A percentile compares a stretch with the other conserved stretches of the same genome.
These are phyloP conservation scores for Dactylella cylindrospora DNA, from an alignment of 2,329 filamentous ascomycete genomes.

Conservation along the genomic window DNA sequence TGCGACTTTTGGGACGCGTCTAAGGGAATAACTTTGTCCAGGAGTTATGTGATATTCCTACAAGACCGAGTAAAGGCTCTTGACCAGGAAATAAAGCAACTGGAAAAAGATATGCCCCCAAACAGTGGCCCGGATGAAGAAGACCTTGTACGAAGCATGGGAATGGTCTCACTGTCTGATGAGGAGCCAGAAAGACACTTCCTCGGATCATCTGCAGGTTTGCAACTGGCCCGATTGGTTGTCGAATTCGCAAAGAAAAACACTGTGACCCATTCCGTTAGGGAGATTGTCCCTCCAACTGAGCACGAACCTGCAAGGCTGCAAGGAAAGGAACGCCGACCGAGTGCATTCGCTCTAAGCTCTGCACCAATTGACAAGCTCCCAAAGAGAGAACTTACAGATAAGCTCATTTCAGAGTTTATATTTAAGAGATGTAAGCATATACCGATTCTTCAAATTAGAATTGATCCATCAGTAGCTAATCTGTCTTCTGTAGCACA, in stretches of 20 bases:
- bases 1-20: conserved; percentile 96
- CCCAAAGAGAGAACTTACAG: conserved; percentile 71
- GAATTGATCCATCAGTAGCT: conserved; percentile 44
- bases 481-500: conserved; percentile 63
- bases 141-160: conserved; percentile 81
- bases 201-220: conserved; percentile 89
- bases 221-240: conserved; percentile 88
- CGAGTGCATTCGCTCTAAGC: conserved; percentile 68
- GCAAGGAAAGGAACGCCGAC: conserved; percentile 29
- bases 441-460: not conserved
- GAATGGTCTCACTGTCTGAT: conserved; percentile 70
- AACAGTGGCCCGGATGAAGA: conserved; percentile 67
- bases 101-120: conserved; percentile 61
- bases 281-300: conserved; percentile 59
- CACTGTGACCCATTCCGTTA: conserved; percentile 85
- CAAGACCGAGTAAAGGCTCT: conserved; percentile 82
- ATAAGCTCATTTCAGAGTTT: conserved; percentile 74
- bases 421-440: conserved; percentile 77
- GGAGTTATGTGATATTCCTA: conserved; percentile 87
- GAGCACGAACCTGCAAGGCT: conserved; percentile 36
- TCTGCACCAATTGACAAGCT: conserved; percentile 74
- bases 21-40: conserved; percentile 80
- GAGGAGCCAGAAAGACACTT: conserved; percentile 72
- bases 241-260: conserved; percentile 97
- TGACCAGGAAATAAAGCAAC: conserved; percentile 76